Percentiles rank a stretch among this genome's conserved stretches.
These are phyloP conservation scores for Puccinia horiana DNA, from an alignment of 1,284 basidiomycete genomes.

Conservation along the genomic window DNA sequence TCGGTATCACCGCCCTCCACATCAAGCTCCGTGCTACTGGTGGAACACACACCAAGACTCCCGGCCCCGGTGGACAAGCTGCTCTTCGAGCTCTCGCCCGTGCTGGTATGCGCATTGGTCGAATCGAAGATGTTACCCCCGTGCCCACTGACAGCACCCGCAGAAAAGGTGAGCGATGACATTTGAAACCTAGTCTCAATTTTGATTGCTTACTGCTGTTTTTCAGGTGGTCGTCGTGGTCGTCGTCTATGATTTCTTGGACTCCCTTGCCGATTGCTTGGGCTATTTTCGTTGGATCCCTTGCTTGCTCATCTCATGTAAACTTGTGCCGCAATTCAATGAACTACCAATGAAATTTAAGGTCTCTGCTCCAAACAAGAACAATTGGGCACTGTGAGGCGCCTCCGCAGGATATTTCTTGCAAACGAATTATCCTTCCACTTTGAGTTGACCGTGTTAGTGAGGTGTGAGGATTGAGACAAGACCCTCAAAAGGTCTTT, in stretches of 20 bases:
- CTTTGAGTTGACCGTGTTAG: too few species aligned
- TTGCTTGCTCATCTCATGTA: not conserved
- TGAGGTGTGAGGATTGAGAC: too few species aligned
- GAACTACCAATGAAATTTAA: not conserved
- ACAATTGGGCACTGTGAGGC: too few species aligned
- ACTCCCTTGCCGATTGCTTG: not conserved
- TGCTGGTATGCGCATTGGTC: slow-evolving; percentile 96
- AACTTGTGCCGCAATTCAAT: not conserved
- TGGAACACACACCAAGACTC: slow-evolving; percentile 98
- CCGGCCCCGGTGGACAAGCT: slow-evolving; percentile 95
- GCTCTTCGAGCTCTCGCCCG: slow-evolving; percentile 97
- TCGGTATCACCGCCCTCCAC: slow-evolving; percentile 95
- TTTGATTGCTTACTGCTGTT: slow-evolving; percentile 15
- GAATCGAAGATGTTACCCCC: slow-evolving; percentile 94
- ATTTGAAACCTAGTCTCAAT: not conserved
- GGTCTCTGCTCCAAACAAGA: too few species aligned
- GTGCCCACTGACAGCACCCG: slow-evolving; percentile 96
- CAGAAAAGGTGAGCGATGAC: slow-evolving; percentile 72
- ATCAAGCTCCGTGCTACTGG: slow-evolving; percentile 98
- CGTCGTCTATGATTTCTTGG: slow-evolving; percentile 72
- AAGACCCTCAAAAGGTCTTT: too few species aligned
- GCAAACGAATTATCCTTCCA: too few species aligned
- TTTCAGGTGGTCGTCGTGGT: slow-evolving; percentile 98
- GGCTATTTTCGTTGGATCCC: not conserved
- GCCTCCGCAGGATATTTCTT: not conserved